These are phyloP conservation scores for Letharia lupina DNA, from an alignment of 495 filamentous ascomycete species.

Conservation along the genomic window DNA sequence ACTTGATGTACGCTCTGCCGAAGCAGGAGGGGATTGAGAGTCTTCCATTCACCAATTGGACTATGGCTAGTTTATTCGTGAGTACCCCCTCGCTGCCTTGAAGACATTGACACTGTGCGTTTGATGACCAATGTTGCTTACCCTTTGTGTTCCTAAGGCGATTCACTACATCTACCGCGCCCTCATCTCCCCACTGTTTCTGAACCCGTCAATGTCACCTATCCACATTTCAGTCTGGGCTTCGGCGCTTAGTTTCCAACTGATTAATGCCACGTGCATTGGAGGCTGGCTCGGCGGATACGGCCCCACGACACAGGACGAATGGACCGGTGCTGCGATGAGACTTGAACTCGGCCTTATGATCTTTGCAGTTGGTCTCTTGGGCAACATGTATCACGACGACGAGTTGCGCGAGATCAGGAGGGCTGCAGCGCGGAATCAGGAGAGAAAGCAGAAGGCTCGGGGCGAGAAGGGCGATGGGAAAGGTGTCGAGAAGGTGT, in stretches of 20 bases:
- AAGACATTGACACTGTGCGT: neutral
- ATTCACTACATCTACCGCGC: conserved; percentile 88
- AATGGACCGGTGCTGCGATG: conserved; percentile 43
- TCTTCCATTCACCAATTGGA: conserved; percentile 61
- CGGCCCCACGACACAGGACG: conserved; percentile 50
- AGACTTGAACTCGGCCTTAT: conserved; percentile 41
- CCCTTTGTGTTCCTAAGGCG: conserved; percentile 32
- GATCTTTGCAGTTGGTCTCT: conserved; percentile 60
- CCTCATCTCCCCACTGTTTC: conserved; percentile 63
- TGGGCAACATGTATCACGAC: conserved; percentile 76
- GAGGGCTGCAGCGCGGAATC: conserved; percentile 44
- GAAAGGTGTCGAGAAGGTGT: conserved; percentile 63
- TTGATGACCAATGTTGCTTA: conserved; percentile 7
- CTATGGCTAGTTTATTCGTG: conserved; percentile 56
- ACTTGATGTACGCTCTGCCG: conserved; percentile 63
- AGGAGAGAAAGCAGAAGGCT: conserved; percentile 31
- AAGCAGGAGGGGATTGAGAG: conserved; percentile 37
- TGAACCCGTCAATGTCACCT: conserved; percentile 86
- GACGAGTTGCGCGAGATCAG: conserved; percentile 72
- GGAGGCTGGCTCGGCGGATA: conserved; percentile 75
- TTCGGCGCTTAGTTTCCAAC: conserved; percentile 59
- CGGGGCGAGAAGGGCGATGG: conserved; percentile 31
- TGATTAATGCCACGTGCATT: conserved; percentile 66
- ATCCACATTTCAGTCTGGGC: conserved; percentile 59
- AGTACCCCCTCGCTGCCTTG: conserved; percentile 15